Base-by-base conservation (phyloP, 345 rosid genomes). In the Acer negundo region DNA sequence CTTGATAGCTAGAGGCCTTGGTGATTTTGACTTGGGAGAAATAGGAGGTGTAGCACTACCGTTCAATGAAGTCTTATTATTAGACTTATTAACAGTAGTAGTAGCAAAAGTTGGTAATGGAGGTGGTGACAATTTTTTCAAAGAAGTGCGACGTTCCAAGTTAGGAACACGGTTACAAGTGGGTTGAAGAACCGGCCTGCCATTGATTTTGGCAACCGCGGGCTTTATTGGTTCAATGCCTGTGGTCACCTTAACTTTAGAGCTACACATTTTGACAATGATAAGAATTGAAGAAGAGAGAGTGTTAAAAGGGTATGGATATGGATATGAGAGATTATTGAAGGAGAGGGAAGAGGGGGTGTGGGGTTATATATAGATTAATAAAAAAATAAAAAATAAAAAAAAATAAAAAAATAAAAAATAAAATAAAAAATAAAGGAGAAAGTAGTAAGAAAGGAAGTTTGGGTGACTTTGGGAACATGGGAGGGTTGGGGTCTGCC, bases 111-210 rank as follows among this genome's bases (percentile, higher is more conserved):
- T 69, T 20, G 73, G 78, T 4, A 76, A 66, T 3, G 85, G 76
- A 11, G 87, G 80, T 40, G 79, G 80, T 40, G 79, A 46, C 0
- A 42, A 24, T 65, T 80, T 86, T 23, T 85, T 81, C 10, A 81
- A 49, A 0, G 86, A 84, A 78, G 78, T 80, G 15, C 79, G 85
- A 40, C 82, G 72, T 28, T 83, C 80, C 26, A 77, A 28, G 58
- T 68, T 79, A 44, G 85, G 77, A 59, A 82, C 86, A 69, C 83
- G 85, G 42, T 87, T 89, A 68, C 86, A 87, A 53, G 88, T 86
- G 10, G 90, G 91, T 28, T 88, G 93, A 78, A 90, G 91, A 38
- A 90, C 93, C 0, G 90, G 89, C 10, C 91, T 83, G 76, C 91
- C 93, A 53, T 88, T 86, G 80, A 90, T 86, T 71, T 78, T 84